A percentile compares a stretch with the other conserved stretches of the same genome.
These are phyloP conservation scores for Daedaleopsis nitida DNA, from an alignment of 768 basidiomycete species.

Conservation along the genomic window DNA sequence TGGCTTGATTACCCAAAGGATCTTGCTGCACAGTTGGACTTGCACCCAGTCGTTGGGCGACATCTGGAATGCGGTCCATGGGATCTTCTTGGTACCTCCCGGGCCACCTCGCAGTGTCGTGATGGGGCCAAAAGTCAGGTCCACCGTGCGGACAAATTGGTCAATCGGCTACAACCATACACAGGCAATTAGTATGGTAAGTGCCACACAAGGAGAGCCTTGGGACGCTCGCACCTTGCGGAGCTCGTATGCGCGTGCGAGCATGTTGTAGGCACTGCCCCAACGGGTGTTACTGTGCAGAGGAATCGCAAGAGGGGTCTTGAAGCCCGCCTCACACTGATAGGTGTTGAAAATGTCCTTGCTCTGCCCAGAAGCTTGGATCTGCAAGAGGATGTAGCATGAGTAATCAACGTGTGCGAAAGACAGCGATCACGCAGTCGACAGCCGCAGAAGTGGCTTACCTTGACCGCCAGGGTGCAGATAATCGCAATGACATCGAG, in stretches of 20 bases:
- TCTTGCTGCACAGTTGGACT: slow-evolving; percentile 12
- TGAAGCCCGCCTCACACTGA: background rate
- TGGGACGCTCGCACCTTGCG: background rate
- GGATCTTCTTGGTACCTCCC: slow-evolving; percentile 26
- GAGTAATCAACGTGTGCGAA: background rate
- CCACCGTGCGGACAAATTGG: slow-evolving; percentile 25
- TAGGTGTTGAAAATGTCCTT: background rate
- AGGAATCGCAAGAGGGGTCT: background rate
- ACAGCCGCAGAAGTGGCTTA: too few relatives aligned
- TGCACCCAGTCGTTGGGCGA: slow-evolving; percentile 26
- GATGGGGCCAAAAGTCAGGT: slow-evolving; percentile 33
- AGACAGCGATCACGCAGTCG: background rate
- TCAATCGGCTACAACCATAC: slow-evolving; percentile 13
- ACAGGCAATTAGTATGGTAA: background rate
- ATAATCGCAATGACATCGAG: slow-evolving; percentile 36
- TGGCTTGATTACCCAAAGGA: slow-evolving; percentile 26
- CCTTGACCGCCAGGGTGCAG: slow-evolving; percentile 34
- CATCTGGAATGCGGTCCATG: slow-evolving; percentile 29
- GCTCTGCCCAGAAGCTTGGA: background rate
- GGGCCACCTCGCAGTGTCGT: slow-evolving; percentile 19
- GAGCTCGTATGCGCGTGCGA: background rate
- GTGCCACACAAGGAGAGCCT: background rate
- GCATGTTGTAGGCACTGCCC: background rate
- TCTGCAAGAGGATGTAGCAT: background rate
- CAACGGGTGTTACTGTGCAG: background rate